Evolutionary conservation across 345 rosid species (phyloP).

Genomic region (Populus pruinosa): DNA sequence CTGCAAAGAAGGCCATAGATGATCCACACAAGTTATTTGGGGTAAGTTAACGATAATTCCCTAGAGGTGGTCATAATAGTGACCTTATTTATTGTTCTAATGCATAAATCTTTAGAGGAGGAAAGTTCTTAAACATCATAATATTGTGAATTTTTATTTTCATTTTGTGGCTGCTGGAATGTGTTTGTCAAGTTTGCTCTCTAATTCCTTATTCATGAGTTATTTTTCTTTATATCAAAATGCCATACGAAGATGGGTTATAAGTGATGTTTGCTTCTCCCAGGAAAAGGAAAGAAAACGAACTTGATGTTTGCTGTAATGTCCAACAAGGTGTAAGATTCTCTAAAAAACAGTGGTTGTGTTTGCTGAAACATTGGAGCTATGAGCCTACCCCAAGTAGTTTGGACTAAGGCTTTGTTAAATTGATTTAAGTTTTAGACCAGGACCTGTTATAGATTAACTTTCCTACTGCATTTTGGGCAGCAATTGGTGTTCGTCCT

Average conservation of each 20-base stretch:
- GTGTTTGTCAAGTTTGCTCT: not conserved
- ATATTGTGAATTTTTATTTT: not conserved
- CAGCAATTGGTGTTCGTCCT: not conserved
- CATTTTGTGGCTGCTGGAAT: not conserved
- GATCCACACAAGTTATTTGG: slow-evolving; percentile 55
- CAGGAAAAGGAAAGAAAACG: not conserved
- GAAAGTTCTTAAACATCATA: not conserved
- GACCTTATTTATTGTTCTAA: not conserved
- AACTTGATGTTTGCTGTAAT: not conserved
- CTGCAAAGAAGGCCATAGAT: slow-evolving; percentile 60
- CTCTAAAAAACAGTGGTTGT: not conserved
- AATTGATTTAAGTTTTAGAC: not conserved
- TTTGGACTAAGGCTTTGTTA: not conserved
- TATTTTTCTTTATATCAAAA: too few relatives aligned
- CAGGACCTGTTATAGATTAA: not conserved
- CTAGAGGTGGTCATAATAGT: not conserved
- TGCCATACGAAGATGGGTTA: not conserved
- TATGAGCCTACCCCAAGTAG: not conserved
- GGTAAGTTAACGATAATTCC: slow-evolving; percentile 29
- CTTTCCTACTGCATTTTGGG: not conserved
- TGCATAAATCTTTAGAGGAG: not conserved
- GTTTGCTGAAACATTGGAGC: not conserved
- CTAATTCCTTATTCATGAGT: not conserved
- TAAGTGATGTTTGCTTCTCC: not conserved
- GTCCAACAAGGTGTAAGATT: not conserved